Evolutionary conservation across 768 basidiomycete genomes (phyloP), one percentile per base, ranked within the genome.

Genomic region (Lactarius indigo): DNA sequence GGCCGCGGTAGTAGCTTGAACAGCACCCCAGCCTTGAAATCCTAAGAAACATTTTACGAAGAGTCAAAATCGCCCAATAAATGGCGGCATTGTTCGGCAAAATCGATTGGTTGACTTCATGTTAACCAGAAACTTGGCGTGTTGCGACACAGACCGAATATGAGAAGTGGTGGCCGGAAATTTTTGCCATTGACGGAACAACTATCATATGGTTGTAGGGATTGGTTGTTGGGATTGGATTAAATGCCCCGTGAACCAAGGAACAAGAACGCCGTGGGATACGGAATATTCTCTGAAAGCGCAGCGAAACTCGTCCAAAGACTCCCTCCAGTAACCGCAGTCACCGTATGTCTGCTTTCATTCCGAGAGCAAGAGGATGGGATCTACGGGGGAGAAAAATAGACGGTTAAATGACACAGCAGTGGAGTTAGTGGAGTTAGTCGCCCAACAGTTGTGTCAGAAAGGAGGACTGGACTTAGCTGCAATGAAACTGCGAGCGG

Each of bases 41-140:
- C 62, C 57, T 31, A 63, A 59, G 57, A 67, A 18, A 52, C n/a
- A 28, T 26, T 26, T 18, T 33, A 42, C 33, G 41, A 28, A 55
- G 23, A 13, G 26, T 42, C 28, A 31, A 47, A 8, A 55, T n/a
- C 26, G 26, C 35, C 52, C 3, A 33, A 1, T 39, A 6, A 47
- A 41, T 30, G 8, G 50, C 50, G 39, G 33, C 9, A 12, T 4
- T 5, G 26, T 39, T 6, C 5, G 39, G 18, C 35, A 30, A 52
- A 52, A 26, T 13, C 12, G 23, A 5, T 23, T 20, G n/a, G 47
- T 26, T 20, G 18, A 28, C 28, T 15, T 7, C 8, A 41, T 55
- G 33, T 20, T 23, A 57, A 30, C 23, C 57, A 56, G 28, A 42
- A 18, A 63, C 30, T 52, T 41, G 50, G 33, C 20, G 13, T 39